Evolutionary conservation across 1,139 yeast genomes (phyloP), one percentile per base, ranked within the genome.

Genomic region (Protomyces gravidus): DNA sequence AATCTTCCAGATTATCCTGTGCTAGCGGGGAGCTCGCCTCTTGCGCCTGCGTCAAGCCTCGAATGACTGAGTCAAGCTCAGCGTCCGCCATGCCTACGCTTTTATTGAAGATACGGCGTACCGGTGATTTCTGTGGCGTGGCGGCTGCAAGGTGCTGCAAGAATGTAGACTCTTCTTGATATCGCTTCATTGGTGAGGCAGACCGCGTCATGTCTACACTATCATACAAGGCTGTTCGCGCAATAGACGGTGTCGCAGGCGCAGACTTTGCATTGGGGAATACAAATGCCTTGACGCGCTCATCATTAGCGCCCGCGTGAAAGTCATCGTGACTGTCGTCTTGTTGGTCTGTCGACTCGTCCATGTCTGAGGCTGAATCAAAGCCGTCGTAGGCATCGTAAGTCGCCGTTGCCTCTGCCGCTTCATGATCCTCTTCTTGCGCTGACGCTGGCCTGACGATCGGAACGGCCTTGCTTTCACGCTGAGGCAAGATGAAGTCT

Each of bases 361-460:
- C 50, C 6, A 19, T 6, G 3, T 33, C 45, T 9, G 58, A 53
- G 26, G 47, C 45, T 32, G 51, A 45, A 23, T 53, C 51, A 45
- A 53, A 53, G 11, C 58, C 58, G 36, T 53, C 42, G 27, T 53
- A 53, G n/a, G 58, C 58, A 19, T 53, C 58, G 19, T 25, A 53
- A 13, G 42, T 15, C 23, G 5, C 23, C 11, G 23, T 7, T 17
- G 42, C 36, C 11, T 30, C 36, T 1, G 5, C 36, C n/a, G 36
- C 36, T 30, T 30, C 36, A 30, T 13, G n/a, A 5, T 15, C 36
- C 11, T 4, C 2, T 15, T 7, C 36, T 15, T 2, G 15, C 15
- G 11, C 36, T n/a, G n/a, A n/a, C 1, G 7, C 36, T 9, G 42
- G 42, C 21, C 21, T 15, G 23, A 36, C 9, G 6, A 36, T 36